These are phyloP conservation scores for Protomyces lactucae-debilis DNA, from an alignment of 1,139 yeast species.

Conservation along the genomic window DNA sequence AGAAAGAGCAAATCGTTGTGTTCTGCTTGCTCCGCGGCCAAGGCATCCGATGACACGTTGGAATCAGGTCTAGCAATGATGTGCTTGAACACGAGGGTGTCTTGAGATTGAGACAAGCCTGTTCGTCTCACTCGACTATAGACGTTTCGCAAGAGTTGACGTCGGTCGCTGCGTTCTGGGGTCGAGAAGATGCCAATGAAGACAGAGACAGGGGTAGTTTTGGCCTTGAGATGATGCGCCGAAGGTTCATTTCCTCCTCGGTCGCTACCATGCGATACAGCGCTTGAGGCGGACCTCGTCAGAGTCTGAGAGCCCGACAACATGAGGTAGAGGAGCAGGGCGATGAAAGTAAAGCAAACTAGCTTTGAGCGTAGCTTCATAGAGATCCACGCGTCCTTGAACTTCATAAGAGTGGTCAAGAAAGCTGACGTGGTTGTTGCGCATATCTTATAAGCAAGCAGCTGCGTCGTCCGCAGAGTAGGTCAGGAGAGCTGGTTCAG, in stretches of 20 bases:
- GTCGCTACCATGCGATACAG: too few species aligned
- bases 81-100: not conserved
- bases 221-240: not conserved
- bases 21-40: not conserved
- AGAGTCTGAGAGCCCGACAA: too few species aligned
- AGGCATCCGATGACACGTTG: not conserved
- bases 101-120: not conserved
- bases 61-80: not conserved
- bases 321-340: too few species aligned
- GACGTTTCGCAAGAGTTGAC: not conserved
- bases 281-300: too few species aligned
- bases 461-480: too few species aligned
- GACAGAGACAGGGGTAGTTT: not conserved
- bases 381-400: too few species aligned
- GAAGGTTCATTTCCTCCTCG: not conserved
- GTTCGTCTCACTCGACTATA: not conserved
- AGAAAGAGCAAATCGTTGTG: slow-evolving; percentile 7
- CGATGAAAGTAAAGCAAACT: too few species aligned
- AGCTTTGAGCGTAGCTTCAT: too few species aligned
- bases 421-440: too few species aligned
- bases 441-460: too few species aligned
- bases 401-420: too few species aligned
- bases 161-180: not conserved
- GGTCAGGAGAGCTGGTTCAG: too few species aligned
- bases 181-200: not conserved